A percentile compares a stretch with the other conserved stretches of the same genome.
Conservation (phyloP, 306 rosid genomes). For the Acacia melanoxylon region DNA sequence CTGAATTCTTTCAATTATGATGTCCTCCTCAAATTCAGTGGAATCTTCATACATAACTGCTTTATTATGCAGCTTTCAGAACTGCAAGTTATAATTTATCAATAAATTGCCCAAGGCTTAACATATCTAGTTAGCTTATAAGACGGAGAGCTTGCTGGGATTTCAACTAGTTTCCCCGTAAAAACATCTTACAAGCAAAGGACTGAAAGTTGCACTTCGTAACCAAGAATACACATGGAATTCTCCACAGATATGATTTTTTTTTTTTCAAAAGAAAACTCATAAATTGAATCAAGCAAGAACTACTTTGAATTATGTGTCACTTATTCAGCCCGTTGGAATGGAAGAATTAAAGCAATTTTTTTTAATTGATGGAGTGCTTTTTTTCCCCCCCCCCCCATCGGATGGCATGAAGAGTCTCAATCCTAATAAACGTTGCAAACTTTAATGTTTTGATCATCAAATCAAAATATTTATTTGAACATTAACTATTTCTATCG, state of each 20-base stretch:
- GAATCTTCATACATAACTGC: constrained; percentile 97
- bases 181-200: constrained; percentile 17
- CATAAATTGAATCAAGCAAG: constrained; percentile 70
- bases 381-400: rapidly evolving
- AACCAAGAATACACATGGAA: background rate
- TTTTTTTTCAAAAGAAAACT: constrained; percentile 24
- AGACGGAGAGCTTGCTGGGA: constrained; percentile 6
- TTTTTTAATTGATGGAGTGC: too few species aligned
- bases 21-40: constrained; percentile 71
- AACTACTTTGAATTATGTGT: constrained; percentile 24
- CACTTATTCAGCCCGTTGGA: too few species aligned
- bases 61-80: constrained; percentile 82
- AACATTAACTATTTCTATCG: too few species aligned
- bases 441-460: too few species aligned
- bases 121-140: constrained; percentile 13
- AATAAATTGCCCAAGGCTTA: constrained; percentile 24
- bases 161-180: background rate
- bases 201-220: constrained; percentile 5
- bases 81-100: constrained; percentile 34
- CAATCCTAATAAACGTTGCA: too few species aligned
- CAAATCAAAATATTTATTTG: too few species aligned
- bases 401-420: too few species aligned
- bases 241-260: constrained; percentile 20
- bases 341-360: too few species aligned
- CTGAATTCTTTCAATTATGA: constrained; percentile 75